Evolutionary conservation across 805 yeast genomes (phyloP), one percentile per base, ranked within the genome.

Genomic region (Saturnispora dispora): DNA sequence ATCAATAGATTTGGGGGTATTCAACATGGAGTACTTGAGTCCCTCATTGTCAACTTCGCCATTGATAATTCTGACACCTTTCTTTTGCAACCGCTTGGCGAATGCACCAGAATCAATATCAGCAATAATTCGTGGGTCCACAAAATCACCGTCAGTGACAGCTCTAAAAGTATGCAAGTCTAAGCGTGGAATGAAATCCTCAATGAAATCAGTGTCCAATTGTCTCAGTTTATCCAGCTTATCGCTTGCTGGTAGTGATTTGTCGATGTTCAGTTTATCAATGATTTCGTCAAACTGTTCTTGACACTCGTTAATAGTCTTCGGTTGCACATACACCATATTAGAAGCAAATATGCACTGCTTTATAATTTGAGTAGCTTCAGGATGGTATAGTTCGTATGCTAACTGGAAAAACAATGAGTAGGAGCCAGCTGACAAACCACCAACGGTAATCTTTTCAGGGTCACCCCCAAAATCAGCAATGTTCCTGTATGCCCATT

Each of bases 361-460:
- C 54, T 71, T 71, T 54, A 72, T 71, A 45, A 71, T 64, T 56
- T 70, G 76, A 11, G 53, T 45, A 3, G 36, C 73, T 32, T 69
- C 65, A 9, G 73, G 71, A 51, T 72, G 69, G 54, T 72, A 72
- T 10, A 70, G 33, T 54, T 72, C 76, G 56, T 72, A 72, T 1
- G 71, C 70, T 30, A 72, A 50, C 56, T 73, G 77, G 55, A 67
- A 70, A 46, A 69, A 69, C 2, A 73, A 64, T 5, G 73, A 68
- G 50, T 70, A 66, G 15, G 72, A 66, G 6, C 81, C 82, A 4
- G 80, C 77, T 35, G 74, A 67, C 42, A 75, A 64, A 5, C 81
- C 81, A 36, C 71, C 68, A 32, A 74, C 61, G 0, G 79, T 69
- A 32, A 77, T 65, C 37, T 62, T 60, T 13, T 62, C 63, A 0